These are phyloP conservation scores for Globisporangium heterothallicum DNA, from an alignment of 352 stramenopile genomes.

Conservation along the genomic window DNA sequence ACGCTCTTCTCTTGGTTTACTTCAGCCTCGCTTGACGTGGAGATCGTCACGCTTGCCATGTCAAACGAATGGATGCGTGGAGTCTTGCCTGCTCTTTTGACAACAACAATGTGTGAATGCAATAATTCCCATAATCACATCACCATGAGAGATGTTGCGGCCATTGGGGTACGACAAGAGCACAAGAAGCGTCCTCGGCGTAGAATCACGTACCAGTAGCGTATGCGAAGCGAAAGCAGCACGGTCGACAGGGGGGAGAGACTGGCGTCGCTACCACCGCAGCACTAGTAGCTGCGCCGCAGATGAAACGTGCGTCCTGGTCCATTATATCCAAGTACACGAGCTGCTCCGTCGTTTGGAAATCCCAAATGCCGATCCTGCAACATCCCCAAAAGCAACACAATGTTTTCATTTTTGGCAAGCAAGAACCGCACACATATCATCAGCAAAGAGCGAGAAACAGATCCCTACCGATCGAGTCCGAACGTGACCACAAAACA, in stretches of 20 bases:
- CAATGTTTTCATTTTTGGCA: not conserved
- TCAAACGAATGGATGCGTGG: not conserved
- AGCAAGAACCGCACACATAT: not conserved
- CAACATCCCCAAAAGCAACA: not conserved
- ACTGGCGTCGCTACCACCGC: too few relatives aligned
- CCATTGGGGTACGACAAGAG: too few relatives aligned
- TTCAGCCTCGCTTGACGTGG: not conserved
- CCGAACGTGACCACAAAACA: constrained; percentile 41
- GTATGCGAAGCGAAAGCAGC: constrained; percentile 25
- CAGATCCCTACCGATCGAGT: constrained; percentile 29
- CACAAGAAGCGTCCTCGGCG: too few relatives aligned
- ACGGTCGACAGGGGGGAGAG: too few relatives aligned
- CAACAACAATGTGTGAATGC: not conserved
- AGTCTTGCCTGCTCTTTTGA: not conserved
- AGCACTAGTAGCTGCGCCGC: constrained; percentile 21
- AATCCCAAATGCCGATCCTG: constrained; percentile 45
- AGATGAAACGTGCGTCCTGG: constrained; percentile 22
- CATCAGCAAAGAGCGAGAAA: not conserved
- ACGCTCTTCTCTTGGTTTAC: too few relatives aligned
- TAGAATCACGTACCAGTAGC: constrained; percentile 46
- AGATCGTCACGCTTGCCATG: not conserved
- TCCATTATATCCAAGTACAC: constrained; percentile 21
- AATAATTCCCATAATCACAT: too few relatives aligned
- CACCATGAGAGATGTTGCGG: too few relatives aligned
- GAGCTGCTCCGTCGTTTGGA: constrained; percentile 25